Evolutionary conservation across 371 early-diverging fungal species (phyloP).

Genomic region (Mortierella sp.): DNA sequence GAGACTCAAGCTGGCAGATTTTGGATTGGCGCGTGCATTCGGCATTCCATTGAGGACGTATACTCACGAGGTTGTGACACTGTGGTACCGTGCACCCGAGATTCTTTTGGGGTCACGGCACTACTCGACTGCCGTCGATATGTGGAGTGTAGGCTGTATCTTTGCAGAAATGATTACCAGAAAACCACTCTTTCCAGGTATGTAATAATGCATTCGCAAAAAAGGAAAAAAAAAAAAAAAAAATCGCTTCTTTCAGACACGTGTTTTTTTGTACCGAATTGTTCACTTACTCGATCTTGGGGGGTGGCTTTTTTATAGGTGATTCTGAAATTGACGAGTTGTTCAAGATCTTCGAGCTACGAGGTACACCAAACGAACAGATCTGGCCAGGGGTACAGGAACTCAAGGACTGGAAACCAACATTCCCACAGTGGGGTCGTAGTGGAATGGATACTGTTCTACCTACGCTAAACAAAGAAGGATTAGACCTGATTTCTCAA

Average conservation of each 20-base stretch:
- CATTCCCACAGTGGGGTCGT: constrained; percentile 78
- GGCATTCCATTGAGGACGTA: constrained; percentile 97
- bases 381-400: constrained; percentile 88
- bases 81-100: constrained; percentile 99
- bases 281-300: not conserved
- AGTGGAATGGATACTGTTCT: constrained; percentile 61
- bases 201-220: not conserved
- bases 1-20: constrained; percentile 97
- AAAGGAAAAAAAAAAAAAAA: no score
- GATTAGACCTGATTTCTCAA: constrained; percentile 75
- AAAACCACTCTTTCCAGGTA: constrained; percentile 91
- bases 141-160: constrained; percentile 98
- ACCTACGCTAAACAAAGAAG: constrained; percentile 64
- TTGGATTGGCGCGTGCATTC: constrained; percentile 97
- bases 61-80: constrained; percentile 98
- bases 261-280: not conserved
- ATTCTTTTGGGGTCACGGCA: constrained; percentile 90
- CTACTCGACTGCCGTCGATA: constrained; percentile 95
- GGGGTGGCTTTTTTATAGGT: constrained; percentile 53
- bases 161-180: constrained; percentile 94
- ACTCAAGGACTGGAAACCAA: constrained; percentile 87
- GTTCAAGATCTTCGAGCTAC: constrained; percentile 89
- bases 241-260: no score
- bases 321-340: constrained; percentile 98
- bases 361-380: constrained; percentile 93